These are phyloP conservation scores for Neonectria magnoliae DNA, from an alignment of 2,329 filamentous ascomycete genomes.

Conservation along the genomic window DNA sequence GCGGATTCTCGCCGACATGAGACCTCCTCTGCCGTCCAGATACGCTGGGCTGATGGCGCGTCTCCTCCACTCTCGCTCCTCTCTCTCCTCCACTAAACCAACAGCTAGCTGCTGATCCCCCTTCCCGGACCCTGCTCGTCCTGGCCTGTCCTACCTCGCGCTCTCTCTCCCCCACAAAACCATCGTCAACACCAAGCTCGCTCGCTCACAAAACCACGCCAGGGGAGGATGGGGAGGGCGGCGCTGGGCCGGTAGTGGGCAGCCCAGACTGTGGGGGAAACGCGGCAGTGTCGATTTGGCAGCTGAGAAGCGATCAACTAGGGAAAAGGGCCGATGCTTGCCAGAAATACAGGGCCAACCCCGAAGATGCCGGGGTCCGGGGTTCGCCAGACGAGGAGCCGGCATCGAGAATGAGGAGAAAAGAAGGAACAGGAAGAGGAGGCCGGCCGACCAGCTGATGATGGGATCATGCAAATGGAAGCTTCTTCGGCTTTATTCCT, in stretches of 20 bases:
- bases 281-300: constrained; percentile 14
- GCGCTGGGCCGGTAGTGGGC: constrained; percentile 14
- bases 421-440: too few species aligned
- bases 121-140: not conserved
- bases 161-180: constrained; percentile 12
- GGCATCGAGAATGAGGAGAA: not conserved
- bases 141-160: not conserved
- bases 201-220: not conserved
- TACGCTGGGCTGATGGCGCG: not conserved
- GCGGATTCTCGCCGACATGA: not conserved
- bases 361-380: not conserved
- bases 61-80: not conserved
- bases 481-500: not conserved
- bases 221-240: constrained; percentile 5
- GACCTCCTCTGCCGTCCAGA: not conserved
- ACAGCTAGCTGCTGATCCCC: constrained; percentile 10
- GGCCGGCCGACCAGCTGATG: not conserved
- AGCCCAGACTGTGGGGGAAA: constrained; percentile 1
- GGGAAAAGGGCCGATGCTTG: constrained; percentile 28
- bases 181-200: constrained; percentile 1
- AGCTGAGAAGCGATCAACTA: not conserved
- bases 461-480: not conserved
- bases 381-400: not conserved
- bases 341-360: not conserved
- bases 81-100: not conserved